phyloP scores from a whole-genome alignment of 306 rosid genomes.

The Notholithocarpus densiflorus region DNA sequence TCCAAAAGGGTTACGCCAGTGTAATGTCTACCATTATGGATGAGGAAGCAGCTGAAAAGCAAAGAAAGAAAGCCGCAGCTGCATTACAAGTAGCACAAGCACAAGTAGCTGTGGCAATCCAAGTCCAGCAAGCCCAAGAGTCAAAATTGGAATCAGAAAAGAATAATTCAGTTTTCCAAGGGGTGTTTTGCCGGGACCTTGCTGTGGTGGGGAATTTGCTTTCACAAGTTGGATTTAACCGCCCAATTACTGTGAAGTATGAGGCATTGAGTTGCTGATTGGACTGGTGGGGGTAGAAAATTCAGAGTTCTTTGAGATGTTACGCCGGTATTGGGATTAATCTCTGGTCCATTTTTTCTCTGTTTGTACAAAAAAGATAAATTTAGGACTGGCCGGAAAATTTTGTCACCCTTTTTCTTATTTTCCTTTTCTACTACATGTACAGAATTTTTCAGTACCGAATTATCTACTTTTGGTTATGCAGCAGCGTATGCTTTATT shows the following conservation, averaged over 20 bases:
- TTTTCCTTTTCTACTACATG: constrained; percentile 36
- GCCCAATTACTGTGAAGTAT: constrained; percentile 76
- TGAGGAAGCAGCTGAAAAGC: constrained; percentile 78
- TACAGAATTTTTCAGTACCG: constrained; percentile 53
- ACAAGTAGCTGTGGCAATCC: constrained; percentile 24
- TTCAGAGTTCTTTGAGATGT: constrained; percentile 27
- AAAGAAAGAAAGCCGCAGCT: constrained; percentile 53
- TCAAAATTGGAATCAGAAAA: constrained; percentile 27
- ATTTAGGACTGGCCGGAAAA: constrained; percentile 55
- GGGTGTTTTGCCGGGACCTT: constrained; percentile 88
- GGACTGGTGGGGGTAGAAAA: background rate
- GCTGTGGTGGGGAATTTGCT: constrained; percentile 77
- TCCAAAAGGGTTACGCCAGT: constrained; percentile 79
- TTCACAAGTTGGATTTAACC: constrained; percentile 70
- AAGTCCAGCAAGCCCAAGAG: constrained; percentile 42
- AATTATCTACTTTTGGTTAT: background rate
- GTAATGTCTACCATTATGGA: constrained; percentile 56
- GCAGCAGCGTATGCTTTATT: background rate
- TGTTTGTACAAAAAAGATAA: constrained; percentile 48
- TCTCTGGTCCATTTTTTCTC: constrained; percentile 31
- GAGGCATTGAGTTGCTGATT: constrained; percentile 85
- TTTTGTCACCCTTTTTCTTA: constrained; percentile 57
- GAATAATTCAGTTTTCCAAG: constrained; percentile 50
- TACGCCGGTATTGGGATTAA: constrained; percentile 33
- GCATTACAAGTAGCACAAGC: constrained; percentile 43